These are phyloP conservation scores for Ambrosia trifida DNA, from an alignment of 129 eudicot genomes.

Conservation along the genomic window DNA sequence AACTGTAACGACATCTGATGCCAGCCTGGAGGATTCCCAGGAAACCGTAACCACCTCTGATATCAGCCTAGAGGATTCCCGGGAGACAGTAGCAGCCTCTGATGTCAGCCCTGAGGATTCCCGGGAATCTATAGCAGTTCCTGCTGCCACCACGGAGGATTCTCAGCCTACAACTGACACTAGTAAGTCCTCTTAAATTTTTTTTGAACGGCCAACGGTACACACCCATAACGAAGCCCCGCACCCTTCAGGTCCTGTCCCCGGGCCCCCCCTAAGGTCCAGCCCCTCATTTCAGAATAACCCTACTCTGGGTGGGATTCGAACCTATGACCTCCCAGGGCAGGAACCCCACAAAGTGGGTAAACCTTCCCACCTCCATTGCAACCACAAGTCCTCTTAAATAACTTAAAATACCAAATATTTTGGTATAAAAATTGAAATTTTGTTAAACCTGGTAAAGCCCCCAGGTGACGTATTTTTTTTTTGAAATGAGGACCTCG, in stretches of 20 bases:
- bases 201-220: too few species aligned
- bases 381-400: constrained; percentile 41
- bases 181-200: constrained; percentile 45
- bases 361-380: too few species aligned
- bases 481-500: too few species aligned
- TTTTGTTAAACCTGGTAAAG: too few species aligned
- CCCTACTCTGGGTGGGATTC: too few species aligned
- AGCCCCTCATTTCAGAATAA: too few species aligned
- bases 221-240: too few species aligned
- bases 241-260: too few species aligned
- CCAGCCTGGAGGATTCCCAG: constrained; percentile 32
- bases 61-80: constrained; percentile 27
- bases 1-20: constrained; percentile 21
- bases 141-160: constrained; percentile 33
- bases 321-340: too few species aligned
- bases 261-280: too few species aligned
- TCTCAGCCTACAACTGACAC: constrained; percentile 39
- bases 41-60: constrained; percentile 11
- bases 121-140: constrained; percentile 19
- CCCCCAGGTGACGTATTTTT: too few species aligned
- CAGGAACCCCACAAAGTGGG: too few species aligned
- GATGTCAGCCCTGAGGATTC: constrained; percentile 32
- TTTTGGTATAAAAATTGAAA: neutral
- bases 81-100: constrained; percentile 19
- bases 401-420: neutral